Base-by-base conservation (phyloP, 2,329 filamentous ascomycete species). In the Triangularia verruculosa region DNA sequence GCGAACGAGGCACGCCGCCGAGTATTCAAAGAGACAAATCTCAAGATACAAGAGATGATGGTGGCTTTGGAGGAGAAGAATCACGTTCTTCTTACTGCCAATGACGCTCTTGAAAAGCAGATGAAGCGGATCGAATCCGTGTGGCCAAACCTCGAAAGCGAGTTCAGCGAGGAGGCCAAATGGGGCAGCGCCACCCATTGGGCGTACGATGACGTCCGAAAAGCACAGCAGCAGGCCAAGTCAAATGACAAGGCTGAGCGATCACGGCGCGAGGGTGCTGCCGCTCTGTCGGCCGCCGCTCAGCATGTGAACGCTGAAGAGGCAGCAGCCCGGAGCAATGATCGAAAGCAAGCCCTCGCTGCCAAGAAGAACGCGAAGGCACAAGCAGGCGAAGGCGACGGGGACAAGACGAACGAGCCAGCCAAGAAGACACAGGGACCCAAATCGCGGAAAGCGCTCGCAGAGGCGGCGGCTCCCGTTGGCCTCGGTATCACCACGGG, bases 51-150 rank as follows among this genome's bases (percentile, higher is more conserved):
- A 68, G 90, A 93, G 70, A 90, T 98, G 82, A 86, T 98, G 53
- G 87, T 92, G 56, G 94, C 93, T 1, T 84, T 98, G 39, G 95
- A 99, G 73, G 95, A 99, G 78, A 99, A 99, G 79, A 97, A 97
- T 70, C 93, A 97, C 70, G 95, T 99, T 70, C 90, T 98, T 62
- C 90, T 91, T 39, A 96, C 94, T 15, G 94, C 95, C 61, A 95
- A 94, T 71, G 91, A 96, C 70, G 92, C 93, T 54, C 86, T 98
- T 12, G 87, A 92, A 68, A 91, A 91, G 73, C 93, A 97, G 73
- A 83, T 97, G 34, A 80, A 85, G 64, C 91, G 96, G 59, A 87
- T 97, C 73, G 91, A 97, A 74, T 89, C 91, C 70, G 89, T 96
- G 30, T 96, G 91, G 83, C 89, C 92, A 20, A 89, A 93, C 77